A percentile compares a stretch with the other conserved stretches of the same genome.
Evolutionary conservation across 495 filamentous ascomycete species (phyloP).

Genomic region (Amniculicola lignicola): DNA sequence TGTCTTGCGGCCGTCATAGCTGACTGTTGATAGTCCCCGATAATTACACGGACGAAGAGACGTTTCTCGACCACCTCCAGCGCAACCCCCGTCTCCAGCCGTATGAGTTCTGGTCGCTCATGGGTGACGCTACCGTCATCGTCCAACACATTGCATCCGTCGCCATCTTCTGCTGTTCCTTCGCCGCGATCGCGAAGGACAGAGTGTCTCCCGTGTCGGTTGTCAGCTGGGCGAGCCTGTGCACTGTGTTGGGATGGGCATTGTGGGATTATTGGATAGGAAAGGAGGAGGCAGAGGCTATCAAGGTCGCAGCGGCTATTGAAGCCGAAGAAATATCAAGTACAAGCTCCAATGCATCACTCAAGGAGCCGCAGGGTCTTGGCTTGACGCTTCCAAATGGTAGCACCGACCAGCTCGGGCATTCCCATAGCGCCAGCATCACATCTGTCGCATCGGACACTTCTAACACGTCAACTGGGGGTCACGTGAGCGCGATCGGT

Average conservation of each 20-base stretch:
- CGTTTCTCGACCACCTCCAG: slow-evolving; percentile 93
- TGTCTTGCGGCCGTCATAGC: neutral
- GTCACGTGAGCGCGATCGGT: slow-evolving; percentile 3
- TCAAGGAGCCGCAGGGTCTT: slow-evolving; percentile 24
- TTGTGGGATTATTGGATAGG: slow-evolving; percentile 87
- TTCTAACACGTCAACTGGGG: slow-evolving; percentile 13
- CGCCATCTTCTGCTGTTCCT: slow-evolving; percentile 89
- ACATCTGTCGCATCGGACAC: slow-evolving; percentile 23
- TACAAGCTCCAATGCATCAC: slow-evolving; percentile 8
- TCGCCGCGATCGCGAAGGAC: slow-evolving; percentile 83
- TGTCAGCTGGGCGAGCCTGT: slow-evolving; percentile 75
- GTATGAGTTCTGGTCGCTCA: slow-evolving; percentile 96
- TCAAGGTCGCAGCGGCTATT: slow-evolving; percentile 31
- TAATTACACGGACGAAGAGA: slow-evolving; percentile 95
- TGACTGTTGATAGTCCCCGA: slow-evolving; percentile 71
- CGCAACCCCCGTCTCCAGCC: slow-evolving; percentile 90
- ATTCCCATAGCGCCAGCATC: slow-evolving; percentile 26
- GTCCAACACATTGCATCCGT: slow-evolving; percentile 95
- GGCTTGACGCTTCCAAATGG: slow-evolving; percentile 1
- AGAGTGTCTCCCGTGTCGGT: slow-evolving; percentile 81
- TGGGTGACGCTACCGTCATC: slow-evolving; percentile 93
- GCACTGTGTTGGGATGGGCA: slow-evolving; percentile 83
- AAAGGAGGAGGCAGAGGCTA: slow-evolving; percentile 44
- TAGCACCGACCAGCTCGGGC: neutral
- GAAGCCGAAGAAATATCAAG: slow-evolving; percentile 20